Percentiles rank a stretch among this genome's conserved stretches.
Evolutionary conservation across 768 basidiomycete genomes (phyloP).

Genomic region (Clavaria fumosa): DNA sequence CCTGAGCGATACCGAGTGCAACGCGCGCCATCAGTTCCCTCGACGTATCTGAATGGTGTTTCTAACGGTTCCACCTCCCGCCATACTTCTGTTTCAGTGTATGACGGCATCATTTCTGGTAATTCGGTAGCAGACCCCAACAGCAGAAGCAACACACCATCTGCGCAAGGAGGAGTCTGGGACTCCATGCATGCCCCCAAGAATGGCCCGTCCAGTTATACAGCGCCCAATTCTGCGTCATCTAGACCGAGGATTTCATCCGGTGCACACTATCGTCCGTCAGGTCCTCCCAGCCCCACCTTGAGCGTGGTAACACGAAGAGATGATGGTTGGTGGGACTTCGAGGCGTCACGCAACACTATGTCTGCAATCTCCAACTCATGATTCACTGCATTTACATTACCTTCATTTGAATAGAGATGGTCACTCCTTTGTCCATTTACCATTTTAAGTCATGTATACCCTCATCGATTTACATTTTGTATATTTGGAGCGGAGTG

Average conservation of each 20-base stretch:
- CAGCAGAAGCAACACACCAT: constrained; percentile 33
- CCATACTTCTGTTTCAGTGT: too few species aligned
- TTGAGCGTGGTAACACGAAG: constrained; percentile 55
- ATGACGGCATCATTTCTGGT: too few species aligned
- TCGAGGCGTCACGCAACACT: too few species aligned
- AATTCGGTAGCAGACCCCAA: too few species aligned
- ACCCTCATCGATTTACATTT: constrained; percentile 15
- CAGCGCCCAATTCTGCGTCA: constrained; percentile 19
- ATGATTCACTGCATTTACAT: too few species aligned
- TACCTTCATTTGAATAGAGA: constrained; percentile 1
- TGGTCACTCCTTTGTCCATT: not conserved
- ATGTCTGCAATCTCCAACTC: too few species aligned
- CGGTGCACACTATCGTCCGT: constrained; percentile 24
- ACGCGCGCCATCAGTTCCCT: constrained; percentile 15
- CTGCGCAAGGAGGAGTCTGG: constrained; percentile 41
- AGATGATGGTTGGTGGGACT: constrained; percentile 76
- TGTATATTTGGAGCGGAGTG: constrained; percentile 21
- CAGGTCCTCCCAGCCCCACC: constrained; percentile 66
- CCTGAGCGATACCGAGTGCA: constrained; percentile 32
- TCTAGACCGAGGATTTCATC: constrained; percentile 18
- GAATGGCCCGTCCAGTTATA: constrained; percentile 21
- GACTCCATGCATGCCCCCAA: constrained; percentile 49
- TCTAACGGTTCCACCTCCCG: too few species aligned
- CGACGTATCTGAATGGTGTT: constrained; percentile 27
- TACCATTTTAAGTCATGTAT: constrained; percentile 4